Evolutionary conservation across 2,329 filamentous ascomycete genomes (phyloP), one percentile per base, ranked within the genome.

Genomic region (Emergomyces africanus): DNA sequence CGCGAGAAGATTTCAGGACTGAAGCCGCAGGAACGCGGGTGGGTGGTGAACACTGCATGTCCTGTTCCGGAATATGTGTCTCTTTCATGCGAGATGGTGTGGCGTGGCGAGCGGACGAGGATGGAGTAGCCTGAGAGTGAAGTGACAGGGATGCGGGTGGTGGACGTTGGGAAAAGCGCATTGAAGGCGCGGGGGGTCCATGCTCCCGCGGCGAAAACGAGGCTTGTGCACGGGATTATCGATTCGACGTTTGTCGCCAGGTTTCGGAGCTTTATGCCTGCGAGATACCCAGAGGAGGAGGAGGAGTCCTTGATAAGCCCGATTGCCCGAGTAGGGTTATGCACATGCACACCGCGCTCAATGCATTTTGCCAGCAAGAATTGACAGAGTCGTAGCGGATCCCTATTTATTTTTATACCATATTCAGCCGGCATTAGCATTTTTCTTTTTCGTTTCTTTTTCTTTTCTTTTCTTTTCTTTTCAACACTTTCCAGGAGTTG

Each of bases 1-100:
- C 88, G 78, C 1, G 83, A 83, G 70, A 89, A 90, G 12, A 88
- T 76, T 70, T 91, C 88, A 0, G 87, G 86, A 2, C 82, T 83
- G 70, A 86, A 89, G 0, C 78, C 79, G 2, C 69, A 73, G 14
- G 73, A 72, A 0, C 72, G 66, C 1, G 74, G 74, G 59, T 83
- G 78, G 3, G 80, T 81, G 2, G 83, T 83, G 67, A 89, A 91
- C 2, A 92, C 72, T 1, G 87, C 84, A 69, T 90, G 84, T 67
- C 83, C 87, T 2, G 76, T 74, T 37, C 68, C 68, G 3, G 60
- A 76, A n/a, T 78, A 70, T 46, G 74, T 69, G 4, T 63, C 64
- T 4, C 57, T 62, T 56, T 73, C 70, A 9, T 69, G 66, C 8
- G 67, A 63, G 14, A 64, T 54, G 2, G 65, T 72, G 61, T 61